Evolutionary conservation across 2,329 filamentous ascomycete species (phyloP).

Genomic region (Gnomoniopsis sp.): DNA sequence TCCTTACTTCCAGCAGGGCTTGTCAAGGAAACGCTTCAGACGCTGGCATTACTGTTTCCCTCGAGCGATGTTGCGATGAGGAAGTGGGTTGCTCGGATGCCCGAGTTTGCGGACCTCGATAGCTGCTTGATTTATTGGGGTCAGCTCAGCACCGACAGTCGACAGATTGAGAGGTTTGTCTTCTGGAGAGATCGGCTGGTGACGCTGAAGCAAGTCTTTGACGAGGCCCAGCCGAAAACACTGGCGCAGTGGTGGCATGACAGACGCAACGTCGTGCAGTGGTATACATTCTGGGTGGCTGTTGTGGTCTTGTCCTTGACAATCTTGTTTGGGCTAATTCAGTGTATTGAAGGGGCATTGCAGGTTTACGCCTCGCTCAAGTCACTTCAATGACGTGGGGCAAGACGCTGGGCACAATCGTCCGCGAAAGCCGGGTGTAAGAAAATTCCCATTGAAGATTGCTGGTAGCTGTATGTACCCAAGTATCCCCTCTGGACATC

Average conservation of each 20-base stretch:
- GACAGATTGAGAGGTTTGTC: slow-evolving; percentile 30
- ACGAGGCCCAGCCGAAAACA: slow-evolving; percentile 33
- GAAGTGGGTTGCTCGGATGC: slow-evolving; percentile 4
- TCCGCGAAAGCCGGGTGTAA: too few species aligned
- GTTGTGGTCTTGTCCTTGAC: slow-evolving; percentile 34
- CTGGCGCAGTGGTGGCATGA: slow-evolving; percentile 42
- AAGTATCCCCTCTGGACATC: too few species aligned
- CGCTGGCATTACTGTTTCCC: slow-evolving; percentile 35
- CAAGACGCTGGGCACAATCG: too few species aligned
- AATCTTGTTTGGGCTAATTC: slow-evolving; percentile 36
- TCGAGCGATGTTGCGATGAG: slow-evolving; percentile 20
- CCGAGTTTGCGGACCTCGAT: slow-evolving; percentile 28
- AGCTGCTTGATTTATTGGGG: slow-evolving; percentile 24
- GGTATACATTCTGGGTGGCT: slow-evolving; percentile 45
- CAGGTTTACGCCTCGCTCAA: slow-evolving; percentile 31
- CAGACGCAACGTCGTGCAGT: slow-evolving; percentile 37
- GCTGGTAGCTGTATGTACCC: too few species aligned
- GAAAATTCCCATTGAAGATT: too few species aligned
- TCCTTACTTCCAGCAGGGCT: slow-evolving; percentile 29
- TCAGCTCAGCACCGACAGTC: slow-evolving; percentile 28
- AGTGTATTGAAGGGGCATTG: slow-evolving; percentile 38
- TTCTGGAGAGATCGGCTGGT: slow-evolving; percentile 42
- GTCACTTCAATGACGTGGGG: not conserved
- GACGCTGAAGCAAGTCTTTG: slow-evolving; percentile 38
- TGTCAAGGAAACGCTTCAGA: slow-evolving; percentile 33